Percentiles rank a stretch among this genome's conserved stretches.
Conservation (phyloP, 2,329 filamentous ascomycete genomes). For the Fusarium sambucinum region DNA sequence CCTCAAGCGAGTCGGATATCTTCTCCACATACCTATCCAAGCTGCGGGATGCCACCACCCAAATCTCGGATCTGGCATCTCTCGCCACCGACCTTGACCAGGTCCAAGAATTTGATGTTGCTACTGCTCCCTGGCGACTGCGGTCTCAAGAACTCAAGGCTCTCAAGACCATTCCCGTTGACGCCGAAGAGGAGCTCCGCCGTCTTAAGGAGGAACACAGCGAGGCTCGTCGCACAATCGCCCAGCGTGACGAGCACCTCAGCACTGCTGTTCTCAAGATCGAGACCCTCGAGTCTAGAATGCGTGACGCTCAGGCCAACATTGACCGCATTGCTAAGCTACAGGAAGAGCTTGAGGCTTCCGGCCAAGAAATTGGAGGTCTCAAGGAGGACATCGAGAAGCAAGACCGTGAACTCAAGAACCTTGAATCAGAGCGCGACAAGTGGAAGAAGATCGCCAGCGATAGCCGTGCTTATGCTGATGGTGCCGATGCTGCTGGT, state of each 20-base stretch:
- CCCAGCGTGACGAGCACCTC: constrained; percentile 81
- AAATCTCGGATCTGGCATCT: constrained; percentile 77
- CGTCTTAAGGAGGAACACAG: constrained; percentile 83
- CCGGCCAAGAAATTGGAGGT: constrained; percentile 62
- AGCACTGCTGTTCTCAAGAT: constrained; percentile 93
- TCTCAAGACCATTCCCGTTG: constrained; percentile 83
- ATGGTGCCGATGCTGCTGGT: constrained; percentile 62
- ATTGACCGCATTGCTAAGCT: constrained; percentile 75
- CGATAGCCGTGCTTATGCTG: constrained; percentile 68
- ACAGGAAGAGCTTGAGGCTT: constrained; percentile 68
- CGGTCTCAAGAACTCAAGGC: constrained; percentile 84
- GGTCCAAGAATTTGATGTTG: constrained; percentile 82
- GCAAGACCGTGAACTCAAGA: constrained; percentile 74
- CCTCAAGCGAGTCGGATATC: constrained; percentile 72
- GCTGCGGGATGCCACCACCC: constrained; percentile 72
- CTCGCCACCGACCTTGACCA: constrained; percentile 78
- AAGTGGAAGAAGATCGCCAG: constrained; percentile 79
- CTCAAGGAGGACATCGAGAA: constrained; percentile 74
- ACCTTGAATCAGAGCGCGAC: constrained; percentile 73
- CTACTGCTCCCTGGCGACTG: constrained; percentile 82
- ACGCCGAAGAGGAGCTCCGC: constrained; percentile 86
- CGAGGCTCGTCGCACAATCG: constrained; percentile 78
- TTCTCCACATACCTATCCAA: constrained; percentile 76
- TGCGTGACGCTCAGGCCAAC: constrained; percentile 85
- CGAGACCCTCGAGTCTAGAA: constrained; percentile 88